These are phyloP conservation scores for Glaciozyma martinii DNA, from an alignment of 768 basidiomycete genomes.

Conservation along the genomic window DNA sequence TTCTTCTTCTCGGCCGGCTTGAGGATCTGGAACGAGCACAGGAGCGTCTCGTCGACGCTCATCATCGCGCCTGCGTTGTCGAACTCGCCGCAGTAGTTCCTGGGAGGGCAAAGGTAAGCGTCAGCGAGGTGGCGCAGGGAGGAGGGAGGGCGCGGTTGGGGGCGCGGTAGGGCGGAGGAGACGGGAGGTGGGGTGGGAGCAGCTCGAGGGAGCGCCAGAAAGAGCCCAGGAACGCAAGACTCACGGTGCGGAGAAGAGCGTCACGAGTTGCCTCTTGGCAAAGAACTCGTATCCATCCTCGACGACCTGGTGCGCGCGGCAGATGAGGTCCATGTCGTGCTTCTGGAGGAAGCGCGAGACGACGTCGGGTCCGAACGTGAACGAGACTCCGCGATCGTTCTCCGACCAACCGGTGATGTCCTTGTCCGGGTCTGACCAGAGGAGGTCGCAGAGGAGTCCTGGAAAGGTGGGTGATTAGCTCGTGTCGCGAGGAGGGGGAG, in stretches of 20 bases:
- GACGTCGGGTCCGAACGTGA: constrained; percentile 97
- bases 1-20: constrained; percentile 99
- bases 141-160: background rate
- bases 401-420: constrained; percentile 99
- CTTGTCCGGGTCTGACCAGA: constrained; percentile 99
- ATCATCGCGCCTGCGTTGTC: constrained; percentile 99
- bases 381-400: constrained; percentile 97
- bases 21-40: constrained; percentile 96
- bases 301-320: constrained; percentile 97
- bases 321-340: constrained; percentile 99
- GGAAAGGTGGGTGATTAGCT: background rate
- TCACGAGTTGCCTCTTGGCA: constrained; percentile 92
- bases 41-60: constrained; percentile 93
- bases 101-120: background rate
- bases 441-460: constrained; percentile 89
- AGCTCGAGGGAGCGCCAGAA: constrained; percentile 1
- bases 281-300: constrained; percentile 99
- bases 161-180: background rate
- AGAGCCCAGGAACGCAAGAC: background rate
- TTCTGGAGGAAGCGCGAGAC: constrained; percentile 97
- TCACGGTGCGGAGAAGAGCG: constrained; percentile 82
- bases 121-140: background rate
- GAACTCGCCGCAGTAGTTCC: constrained; percentile 57
- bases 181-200: background rate
- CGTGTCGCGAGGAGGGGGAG: background rate